Base-by-base conservation (phyloP, 331 rosid species). In the Rhamnella rubrinervis region DNA sequence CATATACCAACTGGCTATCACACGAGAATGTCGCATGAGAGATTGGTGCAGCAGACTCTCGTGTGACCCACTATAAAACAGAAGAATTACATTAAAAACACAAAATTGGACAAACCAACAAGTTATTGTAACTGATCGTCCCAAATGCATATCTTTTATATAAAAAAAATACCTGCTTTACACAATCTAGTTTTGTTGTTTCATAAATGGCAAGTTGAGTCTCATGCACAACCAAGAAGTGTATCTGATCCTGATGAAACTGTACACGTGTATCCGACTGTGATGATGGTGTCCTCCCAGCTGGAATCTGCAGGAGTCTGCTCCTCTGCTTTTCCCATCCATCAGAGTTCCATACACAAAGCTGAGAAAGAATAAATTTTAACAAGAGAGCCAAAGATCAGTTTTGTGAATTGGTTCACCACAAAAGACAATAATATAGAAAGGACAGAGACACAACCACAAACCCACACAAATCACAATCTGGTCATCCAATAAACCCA, bases 11-110 rank as follows among this genome's bases (percentile, higher is more conserved):
- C 77, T 87, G 97, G 80, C 97, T 92, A 75, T 92, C 97, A 15
- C 97, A 92, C 5, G 97, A 92, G 87, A 87, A 92, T 15, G 96
- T 87, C 12, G 96, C 96, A 59, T 92, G 93, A 10, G 97, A 87
- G 69, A 92, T 91, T n/a, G 93, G 96, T 41, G 96, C 96, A 67
- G 89, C 70, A 28, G 97, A 83, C 37, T 91, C 97, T 49, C 93
- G 87, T 1, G 87, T 81, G 56, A 37, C 44, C 88, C 88, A 91
- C 97, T 91, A 75, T 44, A 82, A 52, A 17, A 28, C 13, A 68
- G 51, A 69, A 71, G 55, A 52, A 61, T 59, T 19, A 40, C 25
- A 73, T 50, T 58, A 77, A 35, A 82, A 81, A 75, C 10, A 52
- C 63, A 14, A 23, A 5, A 17, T 21, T 18, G 10, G 40, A 31